phyloP scores from a whole-genome alignment of 2,329 filamentous ascomycete genomes.

The Epichloe baconii region DNA sequence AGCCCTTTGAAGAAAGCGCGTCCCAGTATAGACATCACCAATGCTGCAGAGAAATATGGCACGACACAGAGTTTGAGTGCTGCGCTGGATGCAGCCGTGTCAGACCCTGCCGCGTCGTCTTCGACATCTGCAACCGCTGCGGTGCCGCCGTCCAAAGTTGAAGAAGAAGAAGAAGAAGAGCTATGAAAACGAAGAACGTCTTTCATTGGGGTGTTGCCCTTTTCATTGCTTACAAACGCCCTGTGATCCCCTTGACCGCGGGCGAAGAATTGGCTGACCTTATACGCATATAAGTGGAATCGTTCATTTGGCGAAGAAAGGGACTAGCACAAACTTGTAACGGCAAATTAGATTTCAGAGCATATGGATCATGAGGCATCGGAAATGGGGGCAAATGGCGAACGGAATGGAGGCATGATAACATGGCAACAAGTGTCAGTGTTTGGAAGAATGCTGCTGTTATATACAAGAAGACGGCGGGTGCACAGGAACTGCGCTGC shows the following conservation, averaged over 20 bases:
- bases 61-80: constrained; percentile 22
- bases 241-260: background rate
- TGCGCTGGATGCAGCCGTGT: constrained; percentile 19
- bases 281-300: background rate
- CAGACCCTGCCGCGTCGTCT: constrained; percentile 10
- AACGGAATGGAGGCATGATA: background rate
- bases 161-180: constrained; percentile 21
- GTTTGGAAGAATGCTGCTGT: background rate
- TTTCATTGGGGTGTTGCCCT: background rate
- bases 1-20: constrained; percentile 68
- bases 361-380: background rate
- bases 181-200: constrained; percentile 15
- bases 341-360: background rate
- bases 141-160: constrained; percentile 14
- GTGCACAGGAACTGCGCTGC: background rate
- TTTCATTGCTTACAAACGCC: background rate
- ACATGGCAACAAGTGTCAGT: background rate
- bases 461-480: background rate
- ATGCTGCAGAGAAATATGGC: constrained; percentile 13
- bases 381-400: background rate
- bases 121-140: constrained; percentile 11
- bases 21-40: constrained; percentile 34
- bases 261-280: background rate
- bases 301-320: background rate
- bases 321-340: background rate